Conservation (phyloP, 139 green algal genomes). For the Pseudopediastrum boryanum region DNA sequence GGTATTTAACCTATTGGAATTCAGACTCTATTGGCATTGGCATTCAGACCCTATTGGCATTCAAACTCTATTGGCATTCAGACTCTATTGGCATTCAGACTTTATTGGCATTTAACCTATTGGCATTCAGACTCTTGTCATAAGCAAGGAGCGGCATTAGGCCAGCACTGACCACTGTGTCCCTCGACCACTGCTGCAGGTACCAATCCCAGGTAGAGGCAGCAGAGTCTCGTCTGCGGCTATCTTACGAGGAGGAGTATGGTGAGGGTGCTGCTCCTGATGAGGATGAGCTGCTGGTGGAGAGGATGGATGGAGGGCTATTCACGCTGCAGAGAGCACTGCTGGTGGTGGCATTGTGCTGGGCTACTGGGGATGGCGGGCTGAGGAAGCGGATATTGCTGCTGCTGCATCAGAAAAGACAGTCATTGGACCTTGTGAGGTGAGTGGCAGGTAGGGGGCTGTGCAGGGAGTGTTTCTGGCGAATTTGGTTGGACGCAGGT, state of each 20-base stretch:
- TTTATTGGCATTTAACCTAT: too few species aligned
- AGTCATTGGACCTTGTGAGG: conserved; percentile 66
- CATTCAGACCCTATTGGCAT: too few species aligned
- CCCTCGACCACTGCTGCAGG: conserved; percentile 15
- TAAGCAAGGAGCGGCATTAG: too few species aligned
- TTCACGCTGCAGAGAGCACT: conserved; percentile 78
- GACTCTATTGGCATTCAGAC: too few species aligned
- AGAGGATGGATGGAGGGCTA: conserved; percentile 77
- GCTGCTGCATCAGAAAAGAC: conserved; percentile 78
- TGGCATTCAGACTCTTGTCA: too few species aligned
- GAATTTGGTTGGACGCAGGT: background rate
- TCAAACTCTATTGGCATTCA: too few species aligned
- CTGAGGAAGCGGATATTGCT: conserved; percentile 73
- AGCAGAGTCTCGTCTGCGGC: conserved; percentile 36
- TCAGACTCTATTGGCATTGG: too few species aligned
- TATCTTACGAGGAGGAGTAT: conserved; percentile 50
- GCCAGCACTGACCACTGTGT: too few species aligned
- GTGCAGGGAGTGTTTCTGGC: background rate
- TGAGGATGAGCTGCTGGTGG: conserved; percentile 59
- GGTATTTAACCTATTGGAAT: too few species aligned
- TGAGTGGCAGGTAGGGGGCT: background rate
- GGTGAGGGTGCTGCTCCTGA: too few species aligned
- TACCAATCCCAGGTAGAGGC: conserved; percentile 60
- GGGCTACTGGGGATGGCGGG: conserved; percentile 69
- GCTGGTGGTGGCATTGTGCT: conserved; percentile 77